These are phyloP conservation scores for Chalaropsis thielavioides DNA, from an alignment of 2,329 filamentous ascomycete species.

Conservation along the genomic window DNA sequence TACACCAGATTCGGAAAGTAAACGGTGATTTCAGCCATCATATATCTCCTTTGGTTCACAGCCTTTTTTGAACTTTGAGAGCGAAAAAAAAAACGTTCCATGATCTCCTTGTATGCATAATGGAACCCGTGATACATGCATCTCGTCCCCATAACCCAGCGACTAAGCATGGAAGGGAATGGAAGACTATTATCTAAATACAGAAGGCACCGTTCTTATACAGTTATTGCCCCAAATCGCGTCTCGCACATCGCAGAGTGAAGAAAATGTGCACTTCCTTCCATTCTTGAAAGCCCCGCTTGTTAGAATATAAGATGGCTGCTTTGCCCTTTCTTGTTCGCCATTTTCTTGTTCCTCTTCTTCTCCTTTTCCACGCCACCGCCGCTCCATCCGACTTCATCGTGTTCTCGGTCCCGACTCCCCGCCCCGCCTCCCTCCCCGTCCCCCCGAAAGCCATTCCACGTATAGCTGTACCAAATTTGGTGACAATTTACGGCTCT, in stretches of 20 bases:
- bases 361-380: neutral
- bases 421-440: neutral
- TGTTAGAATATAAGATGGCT: neutral
- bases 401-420: neutral
- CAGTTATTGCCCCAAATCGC: neutral
- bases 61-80: too few species aligned
- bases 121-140: too few species aligned
- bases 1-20: neutral
- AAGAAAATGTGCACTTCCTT: neutral
- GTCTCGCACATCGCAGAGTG: neutral
- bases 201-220: neutral
- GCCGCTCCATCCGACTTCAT: conserved; percentile 6
- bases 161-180: neutral
- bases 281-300: neutral
- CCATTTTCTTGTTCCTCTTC: neutral
- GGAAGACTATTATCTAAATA: neutral
- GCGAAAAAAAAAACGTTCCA: too few species aligned
- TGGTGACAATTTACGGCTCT: neutral
- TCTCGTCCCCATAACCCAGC: neutral
- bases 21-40: neutral
- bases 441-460: neutral
- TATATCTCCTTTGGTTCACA: neutral
- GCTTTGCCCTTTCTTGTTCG: neutral
- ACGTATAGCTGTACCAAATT: neutral
- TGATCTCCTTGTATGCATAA: too few species aligned